Evolutionary conservation across 129 eudicot species (phyloP), one percentile per base, ranked within the genome.

Genomic region (Escallonia rubra): DNA sequence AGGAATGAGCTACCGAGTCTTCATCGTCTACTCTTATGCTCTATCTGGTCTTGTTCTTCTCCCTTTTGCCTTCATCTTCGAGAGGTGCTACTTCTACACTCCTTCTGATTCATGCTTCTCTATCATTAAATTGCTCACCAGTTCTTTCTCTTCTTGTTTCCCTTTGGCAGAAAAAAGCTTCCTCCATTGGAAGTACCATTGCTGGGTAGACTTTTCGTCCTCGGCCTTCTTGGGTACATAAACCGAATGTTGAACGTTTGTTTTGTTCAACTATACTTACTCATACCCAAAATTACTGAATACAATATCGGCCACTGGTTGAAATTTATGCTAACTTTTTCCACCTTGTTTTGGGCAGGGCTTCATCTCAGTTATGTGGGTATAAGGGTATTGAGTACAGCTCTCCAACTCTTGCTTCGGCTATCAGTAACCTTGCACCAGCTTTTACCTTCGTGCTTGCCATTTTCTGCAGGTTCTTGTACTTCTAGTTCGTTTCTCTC

Each of bases 1-100:
- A 51, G 96, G 94, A 16, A 83, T 91, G 97, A 91, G 93, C 66
- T 72, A 80, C 70, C 87, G 83, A 74, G 96, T 85, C 65, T 91
- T 83, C 60, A 43, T 91, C 6, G 88, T 81, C n/a, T 91, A 88
- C 68, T 79, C 86, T 61, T 88, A 88, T 48, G 86, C 78, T 66
- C 59, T 91, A 52, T 93, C 97, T 43, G 90, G 94, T 67, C 10
- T 88, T 11, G 43, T 83, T 66, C 97, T 91, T 68, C 85, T 88
- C 10, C 97, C 96, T 46, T 85, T 91, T 4, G 89, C 86, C 57
- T 83, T 91, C 83, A 65, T 85, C 76, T 83, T 72, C 72, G 57
- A 23, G 72, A 64, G 79, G 79, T 78, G 1, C 14, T 4, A 50
- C 34, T 23, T 23, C 34, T 23, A 23, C 34, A 23, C 34, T 23